Evolutionary conservation across 192 early-diverging fungal genomes (phyloP), one percentile per base, ranked within the genome.

Genomic region (Podila verticillata): DNA sequence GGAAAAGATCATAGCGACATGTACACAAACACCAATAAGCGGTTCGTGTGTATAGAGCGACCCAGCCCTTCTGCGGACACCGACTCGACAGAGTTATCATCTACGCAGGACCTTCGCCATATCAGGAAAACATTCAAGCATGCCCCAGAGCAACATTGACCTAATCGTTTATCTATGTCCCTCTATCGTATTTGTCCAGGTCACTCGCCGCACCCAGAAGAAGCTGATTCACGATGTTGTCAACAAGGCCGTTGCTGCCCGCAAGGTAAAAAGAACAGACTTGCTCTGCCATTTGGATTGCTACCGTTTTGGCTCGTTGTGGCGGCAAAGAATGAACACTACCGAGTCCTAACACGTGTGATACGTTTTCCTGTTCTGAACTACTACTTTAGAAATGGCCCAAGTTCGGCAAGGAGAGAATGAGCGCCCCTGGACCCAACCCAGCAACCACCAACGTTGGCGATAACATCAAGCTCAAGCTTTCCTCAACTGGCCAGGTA

Each of bases 351-450:
- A 47, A 7, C 44, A 47, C 15, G 15, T 47, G 44, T 47, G 20
- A 0, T 44, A 32, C 17, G 24, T 58, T 48, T 19, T 65, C 48
- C 73, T 9, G 59, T 29, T 19, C 28, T 57, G 19, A 39, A 51
- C 47, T 9, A 34, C 4, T 26, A 17, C 44, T 32, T 35, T 58
- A 89, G 87, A 95, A 94, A 67, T 93, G 91, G 92, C 86, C 87
- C 58, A 99, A 99, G 87, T 99, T 97, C 85, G 98, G 98, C 36
- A 93, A 91, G 48, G 95, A 94, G 70, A 74, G 84, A 30, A 91
- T 91, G 49, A 87, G 95, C 32, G 83, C 86, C 19, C 85, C 92
- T 4, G 98, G 97, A 15, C 96, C 95, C 31, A 93, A 98, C 86
- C 74, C 93, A 24, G 90, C 93, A 70, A 94, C 97, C 3, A 99